Percentiles rank a stretch among this genome's conserved stretches.
Evolutionary conservation across 2,329 filamentous ascomycete genomes (phyloP).

Genomic region (Aspergillus neotritici): DNA sequence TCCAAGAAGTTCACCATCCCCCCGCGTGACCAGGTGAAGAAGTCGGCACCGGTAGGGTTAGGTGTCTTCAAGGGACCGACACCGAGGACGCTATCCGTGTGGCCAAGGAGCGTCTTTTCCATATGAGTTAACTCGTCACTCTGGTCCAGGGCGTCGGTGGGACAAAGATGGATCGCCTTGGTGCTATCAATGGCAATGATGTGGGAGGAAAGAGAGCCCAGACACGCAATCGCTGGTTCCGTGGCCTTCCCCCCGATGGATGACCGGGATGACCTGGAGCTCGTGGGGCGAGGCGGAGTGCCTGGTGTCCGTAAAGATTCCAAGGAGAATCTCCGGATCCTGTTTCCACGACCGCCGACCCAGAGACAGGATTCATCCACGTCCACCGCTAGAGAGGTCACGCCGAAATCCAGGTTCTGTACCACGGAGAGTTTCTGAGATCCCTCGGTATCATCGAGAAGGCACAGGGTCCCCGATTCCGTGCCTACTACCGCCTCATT

Average conservation of each 20-base stretch:
- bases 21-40: slow-evolving; percentile 82
- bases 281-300: slow-evolving; percentile 20
- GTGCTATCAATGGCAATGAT: slow-evolving; percentile 70
- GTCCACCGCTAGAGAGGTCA: slow-evolving; percentile 62
- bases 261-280: slow-evolving; percentile 19
- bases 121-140: slow-evolving; percentile 25
- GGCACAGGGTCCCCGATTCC: slow-evolving; percentile 81
- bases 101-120: slow-evolving; percentile 46
- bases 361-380: slow-evolving; percentile 54
- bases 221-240: slow-evolving; percentile 51
- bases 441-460: slow-evolving; percentile 70
- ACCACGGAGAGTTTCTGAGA: slow-evolving; percentile 65
- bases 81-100: slow-evolving; percentile 60
- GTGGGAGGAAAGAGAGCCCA: slow-evolving; percentile 62
- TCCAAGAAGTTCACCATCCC: slow-evolving; percentile 82
- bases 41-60: slow-evolving; percentile 61
- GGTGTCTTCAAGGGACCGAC: slow-evolving; percentile 60
- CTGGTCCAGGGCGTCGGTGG: slow-evolving; percentile 42
- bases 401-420: slow-evolving; percentile 59
- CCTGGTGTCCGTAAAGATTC: slow-evolving; percentile 33
- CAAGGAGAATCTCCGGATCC: slow-evolving; percentile 45
- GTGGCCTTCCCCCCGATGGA: slow-evolving; percentile 24
- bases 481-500: slow-evolving; percentile 76
- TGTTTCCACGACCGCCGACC: slow-evolving; percentile 62
- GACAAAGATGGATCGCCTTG: slow-evolving; percentile 61